Base-by-base conservation (phyloP, 108 stramenopile genomes). In the Pseudonitzschia pungens region DNA sequence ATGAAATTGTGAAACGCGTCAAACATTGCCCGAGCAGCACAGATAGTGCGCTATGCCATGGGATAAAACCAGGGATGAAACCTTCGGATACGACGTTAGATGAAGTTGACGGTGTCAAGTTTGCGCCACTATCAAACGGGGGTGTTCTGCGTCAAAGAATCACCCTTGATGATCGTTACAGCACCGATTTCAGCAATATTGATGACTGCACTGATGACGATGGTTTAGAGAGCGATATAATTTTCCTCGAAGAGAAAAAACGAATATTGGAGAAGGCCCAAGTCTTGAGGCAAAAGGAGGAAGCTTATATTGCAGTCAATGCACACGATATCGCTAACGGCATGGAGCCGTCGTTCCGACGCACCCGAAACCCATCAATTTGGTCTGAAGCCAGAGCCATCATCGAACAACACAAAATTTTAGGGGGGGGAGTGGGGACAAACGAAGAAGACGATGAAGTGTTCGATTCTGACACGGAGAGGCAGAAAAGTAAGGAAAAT, bases 181-280 rank as follows among this genome's bases (percentile, higher is more conserved):
- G 4, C 16, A 14, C 15, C 28, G 36, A 70, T 22, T 55, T 26
- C 24, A 24, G 5, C 26, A 21, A 4, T 9, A 21, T 18, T 18
- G 53, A 52, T 59, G 24, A 58, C 24, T 29, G 43, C 44, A 15
- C 41, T 7, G 57, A 71, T 10, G 48, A 73, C 33, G 57, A 71
- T 22, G 58, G 48, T 22, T 68, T 74, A 33, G 74, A 74, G 32
- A 68, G 42, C 29, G 42, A 66, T n/a, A 74, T 74, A 4, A 12
- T 16, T 9, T 74, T 57, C 40, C 55, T 74, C 7, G 45, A 74
- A 52, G 40, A 67, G 31, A 74, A 74, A 42, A 29, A 68, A 68
- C 27, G 28, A 45, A 45, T 74, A 16, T 14, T 74, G 21, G 42
- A 44, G 33, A 64, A 63, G 33, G 74, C 56, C 6, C 33, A 21